These are phyloP conservation scores for Cubamyces sp. DNA, from an alignment of 768 basidiomycete genomes.

Conservation along the genomic window DNA sequence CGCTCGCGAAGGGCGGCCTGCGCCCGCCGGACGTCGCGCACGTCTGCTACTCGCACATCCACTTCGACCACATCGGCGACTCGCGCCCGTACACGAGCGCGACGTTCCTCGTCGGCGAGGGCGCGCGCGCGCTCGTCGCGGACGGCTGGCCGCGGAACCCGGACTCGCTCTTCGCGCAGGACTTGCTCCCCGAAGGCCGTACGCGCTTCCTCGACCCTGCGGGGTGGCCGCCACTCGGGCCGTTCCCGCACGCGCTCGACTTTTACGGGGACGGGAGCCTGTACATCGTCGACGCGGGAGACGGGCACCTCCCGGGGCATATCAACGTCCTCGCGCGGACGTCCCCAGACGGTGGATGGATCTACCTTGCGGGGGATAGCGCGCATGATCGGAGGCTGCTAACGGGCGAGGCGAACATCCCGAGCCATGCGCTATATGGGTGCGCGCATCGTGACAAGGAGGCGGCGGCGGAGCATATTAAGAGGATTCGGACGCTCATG, in stretches of 20 bases:
- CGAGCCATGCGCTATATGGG: background rate
- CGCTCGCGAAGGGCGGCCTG: conserved; percentile 53
- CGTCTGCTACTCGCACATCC: conserved; percentile 55
- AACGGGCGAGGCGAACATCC: conserved; percentile 12
- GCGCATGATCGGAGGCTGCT: conserved; percentile 34
- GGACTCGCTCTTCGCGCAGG: conserved; percentile 31
- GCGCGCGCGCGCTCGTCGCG: conserved; percentile 40
- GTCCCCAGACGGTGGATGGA: conserved; percentile 55
- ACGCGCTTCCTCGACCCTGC: conserved; percentile 34
- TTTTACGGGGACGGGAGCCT: conserved; percentile 60
- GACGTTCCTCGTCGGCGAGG: conserved; percentile 52
- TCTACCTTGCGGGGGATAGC: conserved; percentile 58
- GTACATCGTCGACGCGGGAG: conserved; percentile 55
- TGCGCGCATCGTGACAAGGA: conserved; percentile 11
- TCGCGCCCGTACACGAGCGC: conserved; percentile 48
- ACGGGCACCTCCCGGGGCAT: conserved; percentile 60
- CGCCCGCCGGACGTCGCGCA: conserved; percentile 46
- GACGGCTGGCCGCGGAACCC: conserved; percentile 50
- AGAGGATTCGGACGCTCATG: conserved; percentile 39
- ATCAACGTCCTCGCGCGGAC: conserved; percentile 58
- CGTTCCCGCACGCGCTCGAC: conserved; percentile 55
- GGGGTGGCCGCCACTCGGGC: conserved; percentile 46
- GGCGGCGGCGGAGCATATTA: conserved; percentile 46
- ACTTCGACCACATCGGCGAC: conserved; percentile 59
- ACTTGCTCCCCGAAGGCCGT: conserved; percentile 24